Base-by-base conservation (phyloP, 2,329 filamentous ascomycete species). In the Claviceps humidiphila region DNA sequence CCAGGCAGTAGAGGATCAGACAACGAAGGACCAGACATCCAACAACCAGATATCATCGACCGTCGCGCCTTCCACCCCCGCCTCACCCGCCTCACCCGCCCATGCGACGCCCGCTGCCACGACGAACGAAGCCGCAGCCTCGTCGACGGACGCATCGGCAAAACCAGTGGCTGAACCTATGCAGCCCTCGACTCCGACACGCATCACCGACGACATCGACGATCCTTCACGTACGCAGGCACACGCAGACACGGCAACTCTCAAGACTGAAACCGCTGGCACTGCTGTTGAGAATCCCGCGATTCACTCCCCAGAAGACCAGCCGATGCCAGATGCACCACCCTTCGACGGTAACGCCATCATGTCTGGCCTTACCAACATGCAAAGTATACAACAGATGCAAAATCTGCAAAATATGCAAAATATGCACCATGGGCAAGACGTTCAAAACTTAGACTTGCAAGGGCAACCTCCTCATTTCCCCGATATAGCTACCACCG, bases 281-380 rank as follows among this genome's bases (percentile, higher is more conserved):
- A 34, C 30, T 20, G 26, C 48, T 17, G 24, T 37, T n/a, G 39
- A 47, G 49, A 49, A 24, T 20, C 42, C 30, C 17, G 52, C 46
- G 40, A 38, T 41, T 20, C 46, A 30, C 46, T 51, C 47, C 20
- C n/a, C 8, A 5, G 37, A 51, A 46, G 57, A 60, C 51, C 51
- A 54, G 50, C 37, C 55, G 14, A 58, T 57, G 54, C 50, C 52
- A 13, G 57, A 59, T 20, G 59, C 56, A 41, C 47, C 47, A 41
- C 7, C 8, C 17, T 47, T 16, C 38, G 16, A 22, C 7, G 22
- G 22, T 7, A 47, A 43, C 43, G 11, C 52, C 42, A 39, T 52
- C 38, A 48, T 55, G 37, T 42, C 55, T 11, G 42, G 11, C 42
- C 20, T 14, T 22, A 8, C 2, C 42, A 26, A 44, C 8, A 8